Evolutionary conservation across 345 rosid species (phyloP).

Genomic region (Mallotus nudiflorus): DNA sequence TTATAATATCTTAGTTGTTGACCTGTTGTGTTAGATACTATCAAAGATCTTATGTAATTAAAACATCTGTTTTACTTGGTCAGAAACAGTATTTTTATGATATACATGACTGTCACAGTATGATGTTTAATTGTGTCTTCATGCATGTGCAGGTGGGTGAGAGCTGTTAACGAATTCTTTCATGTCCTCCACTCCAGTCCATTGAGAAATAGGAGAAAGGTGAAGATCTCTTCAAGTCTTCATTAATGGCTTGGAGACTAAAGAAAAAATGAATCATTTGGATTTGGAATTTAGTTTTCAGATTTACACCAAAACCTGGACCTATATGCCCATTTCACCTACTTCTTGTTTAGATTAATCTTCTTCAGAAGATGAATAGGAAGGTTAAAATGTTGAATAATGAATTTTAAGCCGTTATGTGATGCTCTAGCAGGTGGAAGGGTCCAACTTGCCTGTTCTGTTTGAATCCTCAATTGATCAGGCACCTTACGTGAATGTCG

Average conservation of each 20-base stretch:
- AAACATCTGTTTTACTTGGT: not conserved
- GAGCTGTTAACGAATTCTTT: constrained; percentile 41
- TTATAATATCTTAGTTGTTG: not conserved
- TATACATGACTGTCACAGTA: not conserved
- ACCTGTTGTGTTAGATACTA: not conserved
- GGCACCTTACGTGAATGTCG: constrained; percentile 39
- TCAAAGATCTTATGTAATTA: not conserved
- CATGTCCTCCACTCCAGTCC: constrained; percentile 29
- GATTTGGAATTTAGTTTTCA: no score
- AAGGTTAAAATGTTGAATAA: not conserved
- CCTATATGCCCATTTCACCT: not conserved
- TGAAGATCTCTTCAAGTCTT: not conserved
- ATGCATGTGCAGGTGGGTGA: constrained; percentile 42
- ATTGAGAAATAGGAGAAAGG: constrained; percentile 28
- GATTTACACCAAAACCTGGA: not conserved
- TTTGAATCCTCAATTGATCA: constrained; percentile 36
- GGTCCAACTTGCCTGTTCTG: constrained; percentile 6
- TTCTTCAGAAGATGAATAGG: not conserved
- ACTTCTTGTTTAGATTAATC: not conserved
- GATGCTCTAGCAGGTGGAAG: constrained; percentile 24
- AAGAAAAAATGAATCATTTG: not conserved
- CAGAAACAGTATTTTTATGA: not conserved
- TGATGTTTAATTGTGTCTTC: not conserved
- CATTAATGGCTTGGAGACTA: not conserved
- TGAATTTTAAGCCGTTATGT: not conserved